Evolutionary conservation across 768 basidiomycete genomes (phyloP), one percentile per base, ranked within the genome.

Genomic region (Agrocybe praecox): DNA sequence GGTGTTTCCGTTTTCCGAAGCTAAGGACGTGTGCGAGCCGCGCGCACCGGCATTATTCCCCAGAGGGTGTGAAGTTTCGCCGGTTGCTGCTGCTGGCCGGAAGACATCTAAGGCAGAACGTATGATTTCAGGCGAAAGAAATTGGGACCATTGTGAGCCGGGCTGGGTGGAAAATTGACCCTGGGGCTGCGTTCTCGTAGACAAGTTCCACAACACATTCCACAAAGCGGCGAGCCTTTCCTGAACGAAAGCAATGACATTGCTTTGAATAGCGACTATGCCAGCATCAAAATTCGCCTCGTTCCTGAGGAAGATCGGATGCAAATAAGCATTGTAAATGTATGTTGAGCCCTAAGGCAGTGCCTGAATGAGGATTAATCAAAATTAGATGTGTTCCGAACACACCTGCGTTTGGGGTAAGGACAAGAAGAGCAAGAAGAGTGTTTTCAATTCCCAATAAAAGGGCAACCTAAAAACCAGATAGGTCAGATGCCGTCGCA

Each of bases 401-500:
- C 74, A 47, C 55, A 85, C 89, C 80, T 88, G 80, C 1, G 80
- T 87, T 72, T 89, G 87, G 7, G 88, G 88, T 17, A 90, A 79
- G 9, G 87, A 72, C 44, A 90, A 68, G 73, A 85, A 90, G 22
- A 90, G 74, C 3, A 90, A 67, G 66, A 89, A 84, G 3, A 84
- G 21, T n/a, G 85, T 88, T 62, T 89, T 85, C 51, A 82, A 45
- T 64, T 90, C 89, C 84, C 84, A 89, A 65, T 90, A 90, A 67
- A 91, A 88, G 7, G 89, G 89, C 42, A 90, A 64, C 89, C 89
- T 89, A 43, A 48, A 52, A 32, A 66, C 60, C 47, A 54, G 52
- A 59, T 40, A 59, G 26, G 52, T 58, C 57, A 58, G 54, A 53
- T 52, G 56, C 18, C 23, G 18, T 46, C 44, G 49, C 15, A 49